Conservation (phyloP, 2,329 filamentous ascomycete species). For the Aspergillus felis region DNA sequence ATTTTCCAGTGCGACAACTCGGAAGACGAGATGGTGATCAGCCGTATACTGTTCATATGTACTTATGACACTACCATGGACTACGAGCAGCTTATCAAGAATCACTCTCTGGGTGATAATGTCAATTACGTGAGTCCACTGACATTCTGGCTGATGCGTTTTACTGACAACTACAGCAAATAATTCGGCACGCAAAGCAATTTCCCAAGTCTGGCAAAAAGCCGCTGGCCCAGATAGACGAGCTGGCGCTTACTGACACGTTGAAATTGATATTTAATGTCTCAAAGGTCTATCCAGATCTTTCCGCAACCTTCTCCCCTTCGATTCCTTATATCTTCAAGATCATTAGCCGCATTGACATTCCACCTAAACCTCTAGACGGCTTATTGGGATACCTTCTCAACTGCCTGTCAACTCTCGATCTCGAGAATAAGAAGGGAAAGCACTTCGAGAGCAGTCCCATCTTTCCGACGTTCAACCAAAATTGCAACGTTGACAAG, state of each 20-base stretch:
- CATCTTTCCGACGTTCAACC: slow-evolving; percentile 63
- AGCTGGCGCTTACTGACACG: slow-evolving; percentile 77
- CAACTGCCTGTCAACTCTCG: slow-evolving; percentile 77
- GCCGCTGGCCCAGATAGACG: slow-evolving; percentile 52
- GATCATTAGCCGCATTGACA: slow-evolving; percentile 61
- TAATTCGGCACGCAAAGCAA: slow-evolving; percentile 64
- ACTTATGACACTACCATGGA: slow-evolving; percentile 73
- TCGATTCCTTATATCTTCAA: slow-evolving; percentile 67
- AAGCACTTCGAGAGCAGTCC: slow-evolving; percentile 45
- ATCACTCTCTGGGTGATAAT: slow-evolving; percentile 63
- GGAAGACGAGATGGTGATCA: slow-evolving; percentile 82
- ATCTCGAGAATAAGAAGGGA: slow-evolving; percentile 56
- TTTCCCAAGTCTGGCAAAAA: slow-evolving; percentile 43
- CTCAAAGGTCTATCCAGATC: slow-evolving; percentile 66
- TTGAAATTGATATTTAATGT: slow-evolving; percentile 88
- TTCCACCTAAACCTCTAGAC: slow-evolving; percentile 65
- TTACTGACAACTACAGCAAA: slow-evolving; percentile 46
- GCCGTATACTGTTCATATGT: slow-evolving; percentile 73
- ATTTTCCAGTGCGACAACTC: slow-evolving; percentile 56
- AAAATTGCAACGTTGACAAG: slow-evolving; percentile 57
- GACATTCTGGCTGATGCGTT: no score
- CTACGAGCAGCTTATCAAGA: slow-evolving; percentile 60
- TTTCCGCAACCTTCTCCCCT: slow-evolving; percentile 59
- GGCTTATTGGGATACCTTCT: slow-evolving; percentile 67
- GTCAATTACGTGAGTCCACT: slow-evolving; percentile 51